Evolutionary conservation across 495 filamentous ascomycete species (phyloP), one percentile per base, ranked within the genome.

Genomic region (Oidiodendron maius): DNA sequence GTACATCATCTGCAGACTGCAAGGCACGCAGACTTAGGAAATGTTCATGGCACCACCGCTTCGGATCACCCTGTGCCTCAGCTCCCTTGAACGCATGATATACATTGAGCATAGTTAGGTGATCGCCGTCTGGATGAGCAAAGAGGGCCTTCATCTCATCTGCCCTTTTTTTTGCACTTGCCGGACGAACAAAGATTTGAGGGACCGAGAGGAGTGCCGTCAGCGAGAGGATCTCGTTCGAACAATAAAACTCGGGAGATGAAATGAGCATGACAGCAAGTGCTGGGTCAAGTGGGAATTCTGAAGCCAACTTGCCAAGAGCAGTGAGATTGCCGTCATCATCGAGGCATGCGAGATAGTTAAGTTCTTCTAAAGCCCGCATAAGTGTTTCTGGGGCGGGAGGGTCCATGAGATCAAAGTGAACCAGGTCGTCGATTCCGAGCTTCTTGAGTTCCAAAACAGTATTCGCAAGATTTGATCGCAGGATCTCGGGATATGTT

Each of bases 331-430:
- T 83, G 42, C 93, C 94, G 35, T 97, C 93, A 60, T 97, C 94
- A 57, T 99, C 91, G 2, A 99, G 76, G 68, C 94, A 99, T 16
- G 91, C 87, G 0, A 99, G 74, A 63, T 95, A 99, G 64, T 99
- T 97, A 15, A 99, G 81, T 67, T 99, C 94, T 64, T 99, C 94
- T 12, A 99, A 70, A 15, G 94, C 94, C 58, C 94, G 85, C 93
- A 99, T 99, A 61, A 99, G 78, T 20, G 94, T 99, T 71, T 99
- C 94, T 0, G 94, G 94, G 1, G 94, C 93, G 3, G 94, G 94
- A 3, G 94, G 94, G 55, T 99, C 94, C 93, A 98, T 98, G 43
- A 96, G 72, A 61, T 97, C 94, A 61, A 98, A 98, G 64, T 99
- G 94, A 3, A 99, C 94, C 42, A 99, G 72, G 62, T 99, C 94